Percentiles rank a stretch among this genome's conserved stretches.
These are phyloP conservation scores for Populus hybrid DNA, from an alignment of 441 rosid genomes.

Conservation along the genomic window DNA sequence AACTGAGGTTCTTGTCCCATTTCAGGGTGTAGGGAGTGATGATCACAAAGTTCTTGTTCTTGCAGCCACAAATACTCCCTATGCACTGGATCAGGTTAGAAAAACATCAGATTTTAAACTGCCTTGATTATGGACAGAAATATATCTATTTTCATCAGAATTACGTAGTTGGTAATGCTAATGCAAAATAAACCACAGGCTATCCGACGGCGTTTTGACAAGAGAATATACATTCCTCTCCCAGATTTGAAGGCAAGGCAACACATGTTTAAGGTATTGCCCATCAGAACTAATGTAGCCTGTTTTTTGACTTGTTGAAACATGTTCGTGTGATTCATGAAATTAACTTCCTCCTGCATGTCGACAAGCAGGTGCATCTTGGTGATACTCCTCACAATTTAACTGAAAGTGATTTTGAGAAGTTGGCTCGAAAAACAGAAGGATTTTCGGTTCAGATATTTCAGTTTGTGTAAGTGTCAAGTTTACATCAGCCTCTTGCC, in stretches of 20 bases:
- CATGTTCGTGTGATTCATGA: not conserved
- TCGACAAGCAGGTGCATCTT: constrained; percentile 66
- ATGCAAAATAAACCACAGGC: constrained; percentile 58
- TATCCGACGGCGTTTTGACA: constrained; percentile 91
- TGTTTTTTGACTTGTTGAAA: not conserved
- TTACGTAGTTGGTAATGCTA: constrained; percentile 10
- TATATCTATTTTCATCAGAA: constrained; percentile 15
- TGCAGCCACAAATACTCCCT: constrained; percentile 96
- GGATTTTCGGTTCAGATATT: constrained; percentile 95
- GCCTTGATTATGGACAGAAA: constrained; percentile 10
- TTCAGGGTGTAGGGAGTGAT: constrained; percentile 80
- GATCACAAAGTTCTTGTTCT: constrained; percentile 94
- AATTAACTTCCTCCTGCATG: constrained; percentile 9
- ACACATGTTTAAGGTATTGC: constrained; percentile 84
- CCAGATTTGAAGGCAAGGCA: constrained; percentile 91
- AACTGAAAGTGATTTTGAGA: constrained; percentile 82
- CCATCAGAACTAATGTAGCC: not conserved
- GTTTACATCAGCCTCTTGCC: constrained; percentile 5
- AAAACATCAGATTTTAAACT: constrained; percentile 7
- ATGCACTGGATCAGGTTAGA: constrained; percentile 84
- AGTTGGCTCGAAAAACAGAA: constrained; percentile 65
- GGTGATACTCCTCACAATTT: constrained; percentile 93
- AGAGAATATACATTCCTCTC: constrained; percentile 96
- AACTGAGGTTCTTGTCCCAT: constrained; percentile 10
- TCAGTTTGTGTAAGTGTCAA: constrained; percentile 79